Evolutionary conservation across 306 rosid species (phyloP).

Genomic region (Malus fusca): DNA sequence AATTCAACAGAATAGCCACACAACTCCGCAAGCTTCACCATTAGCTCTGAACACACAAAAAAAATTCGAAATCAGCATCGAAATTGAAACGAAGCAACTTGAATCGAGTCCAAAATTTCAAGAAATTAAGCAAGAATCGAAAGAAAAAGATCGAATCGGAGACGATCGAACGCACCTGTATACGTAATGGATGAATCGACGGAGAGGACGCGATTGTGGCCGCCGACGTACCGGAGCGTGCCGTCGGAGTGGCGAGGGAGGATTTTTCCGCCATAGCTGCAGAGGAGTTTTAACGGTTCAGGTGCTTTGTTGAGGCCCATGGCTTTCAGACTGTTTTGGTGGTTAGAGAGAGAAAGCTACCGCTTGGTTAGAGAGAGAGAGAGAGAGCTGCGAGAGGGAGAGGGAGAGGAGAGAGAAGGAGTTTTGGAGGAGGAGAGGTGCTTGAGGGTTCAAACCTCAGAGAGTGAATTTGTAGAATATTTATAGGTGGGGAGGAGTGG

Average conservation of each 20-base stretch:
- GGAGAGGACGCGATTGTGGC: slow-evolving; percentile 74
- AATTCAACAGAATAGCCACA: slow-evolving; percentile 55
- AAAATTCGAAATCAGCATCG: background rate
- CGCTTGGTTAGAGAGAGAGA: background rate
- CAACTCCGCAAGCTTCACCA: slow-evolving; percentile 60
- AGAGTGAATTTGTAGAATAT: slow-evolving; percentile 22
- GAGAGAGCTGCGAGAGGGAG: background rate
- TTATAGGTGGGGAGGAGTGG: slow-evolving; percentile 24
- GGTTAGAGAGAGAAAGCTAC: background rate
- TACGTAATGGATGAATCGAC: slow-evolving; percentile 48
- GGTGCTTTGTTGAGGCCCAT: slow-evolving; percentile 20
- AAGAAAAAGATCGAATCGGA: background rate
- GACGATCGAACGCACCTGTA: slow-evolving; percentile 37
- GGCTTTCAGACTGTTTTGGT: background rate
- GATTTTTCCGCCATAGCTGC: slow-evolving; percentile 86
- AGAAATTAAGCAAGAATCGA: background rate
- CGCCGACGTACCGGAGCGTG: slow-evolving; percentile 72
- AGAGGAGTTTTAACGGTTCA: slow-evolving; percentile 50
- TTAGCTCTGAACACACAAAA: slow-evolving; percentile 41
- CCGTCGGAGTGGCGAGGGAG: slow-evolving; percentile 69
- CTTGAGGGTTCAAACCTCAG: slow-evolving; percentile 29
- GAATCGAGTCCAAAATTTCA: background rate
- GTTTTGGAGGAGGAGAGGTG: background rate
- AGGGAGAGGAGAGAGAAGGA: background rate
- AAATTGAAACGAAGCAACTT: background rate